These are phyloP conservation scores for Agrocybe pediades DNA, from an alignment of 768 basidiomycete species.

Conservation along the genomic window DNA sequence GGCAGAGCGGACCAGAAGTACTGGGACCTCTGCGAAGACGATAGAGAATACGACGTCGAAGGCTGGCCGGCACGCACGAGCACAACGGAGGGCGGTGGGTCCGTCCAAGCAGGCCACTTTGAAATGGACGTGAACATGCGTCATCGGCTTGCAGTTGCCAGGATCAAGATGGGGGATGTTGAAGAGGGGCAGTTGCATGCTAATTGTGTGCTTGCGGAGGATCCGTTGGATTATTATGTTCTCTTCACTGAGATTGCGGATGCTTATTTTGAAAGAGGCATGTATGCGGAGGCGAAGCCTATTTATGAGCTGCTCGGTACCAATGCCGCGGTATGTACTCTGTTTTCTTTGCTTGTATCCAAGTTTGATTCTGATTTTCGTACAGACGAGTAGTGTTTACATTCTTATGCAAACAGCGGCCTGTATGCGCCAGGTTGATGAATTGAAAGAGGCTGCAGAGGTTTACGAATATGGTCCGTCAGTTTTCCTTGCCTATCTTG, in stretches of 20 bases:
- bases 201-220: constrained; percentile 66
- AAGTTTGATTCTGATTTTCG: not conserved
- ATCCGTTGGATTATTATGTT: constrained; percentile 74
- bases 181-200: constrained; percentile 89
- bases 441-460: constrained; percentile 75
- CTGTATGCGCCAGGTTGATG: constrained; percentile 77
- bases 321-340: constrained; percentile 62
- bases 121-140: constrained; percentile 76
- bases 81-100: constrained; percentile 41
- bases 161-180: constrained; percentile 77
- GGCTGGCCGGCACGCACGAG: constrained; percentile 25
- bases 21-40: constrained; percentile 85
- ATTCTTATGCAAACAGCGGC: constrained; percentile 77
- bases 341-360: not conserved
- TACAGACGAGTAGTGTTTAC: constrained; percentile 73
- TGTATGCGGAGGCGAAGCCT: constrained; percentile 78
- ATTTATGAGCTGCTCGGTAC: constrained; percentile 81
- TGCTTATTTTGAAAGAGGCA: constrained; percentile 73
- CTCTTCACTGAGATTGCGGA: constrained; percentile 86
- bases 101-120: constrained; percentile 58
- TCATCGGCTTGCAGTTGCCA: constrained; percentile 79
- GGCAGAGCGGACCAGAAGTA: constrained; percentile 69
- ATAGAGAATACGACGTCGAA: constrained; percentile 80
- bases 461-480: constrained; percentile 79
- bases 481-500: not conserved